Evolutionary conservation across 495 filamentous ascomycete species (phyloP).

Genomic region (Tetracladium setigerum): DNA sequence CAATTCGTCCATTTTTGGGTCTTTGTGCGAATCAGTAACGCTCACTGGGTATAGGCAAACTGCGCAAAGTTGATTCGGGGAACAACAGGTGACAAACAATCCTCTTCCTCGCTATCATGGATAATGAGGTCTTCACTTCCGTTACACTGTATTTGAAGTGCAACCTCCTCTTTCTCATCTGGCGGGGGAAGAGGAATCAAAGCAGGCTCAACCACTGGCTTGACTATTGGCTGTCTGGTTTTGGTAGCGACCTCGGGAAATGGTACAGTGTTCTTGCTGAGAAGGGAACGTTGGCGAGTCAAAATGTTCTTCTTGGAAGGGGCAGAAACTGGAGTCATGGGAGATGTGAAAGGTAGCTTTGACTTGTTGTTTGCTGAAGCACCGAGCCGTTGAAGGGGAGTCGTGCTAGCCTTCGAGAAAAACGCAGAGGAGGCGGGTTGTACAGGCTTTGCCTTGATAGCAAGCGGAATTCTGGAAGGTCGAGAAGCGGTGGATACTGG

Average conservation of each 20-base stretch:
- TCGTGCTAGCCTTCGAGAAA: slow-evolving; percentile 1
- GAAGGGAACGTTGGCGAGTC: slow-evolving; percentile 6
- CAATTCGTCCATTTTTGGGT: too few relatives aligned
- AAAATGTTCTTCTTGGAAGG: not conserved
- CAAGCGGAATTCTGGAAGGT: slow-evolving; percentile 18
- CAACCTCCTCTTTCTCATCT: slow-evolving; percentile 17
- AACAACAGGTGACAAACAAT: slow-evolving; percentile 1
- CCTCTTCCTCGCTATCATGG: slow-evolving; percentile 21
- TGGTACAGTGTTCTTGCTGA: slow-evolving; percentile 12
- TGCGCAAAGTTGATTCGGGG: slow-evolving; percentile 5
- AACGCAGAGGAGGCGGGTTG: not conserved
- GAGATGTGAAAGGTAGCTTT: slow-evolving; percentile 15
- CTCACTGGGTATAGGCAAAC: slow-evolving; percentile 11
- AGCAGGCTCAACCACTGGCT: slow-evolving; percentile 11
- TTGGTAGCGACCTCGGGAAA: slow-evolving; percentile 16
- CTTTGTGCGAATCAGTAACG: not conserved
- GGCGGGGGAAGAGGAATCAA: slow-evolving; percentile 13
- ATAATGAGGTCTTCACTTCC: slow-evolving; percentile 24
- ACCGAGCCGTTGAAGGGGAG: slow-evolving; percentile 19
- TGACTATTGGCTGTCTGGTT: not conserved
- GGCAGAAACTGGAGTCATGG: slow-evolving; percentile 4
- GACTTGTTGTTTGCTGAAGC: slow-evolving; percentile 11
- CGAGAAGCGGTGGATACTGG: slow-evolving; percentile 8
- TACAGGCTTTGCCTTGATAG: slow-evolving; percentile 10
- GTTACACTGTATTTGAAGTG: slow-evolving; percentile 1